phyloP scores from a whole-genome alignment of 129 eudicot species.

The Arctium minus region DNA sequence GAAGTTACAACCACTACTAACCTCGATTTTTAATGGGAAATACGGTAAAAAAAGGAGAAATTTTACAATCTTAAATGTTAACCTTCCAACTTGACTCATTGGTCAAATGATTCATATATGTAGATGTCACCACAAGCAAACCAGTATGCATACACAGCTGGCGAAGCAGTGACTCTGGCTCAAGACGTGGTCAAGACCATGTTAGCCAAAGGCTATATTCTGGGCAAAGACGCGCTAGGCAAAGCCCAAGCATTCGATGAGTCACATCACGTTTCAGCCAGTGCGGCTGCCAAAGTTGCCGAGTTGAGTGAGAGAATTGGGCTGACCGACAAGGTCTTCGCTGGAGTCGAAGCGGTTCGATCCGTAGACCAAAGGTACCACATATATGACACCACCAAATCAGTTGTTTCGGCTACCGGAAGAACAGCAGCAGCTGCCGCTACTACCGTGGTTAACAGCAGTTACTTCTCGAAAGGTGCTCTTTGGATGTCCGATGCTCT shows the following conservation, averaged over 20 bases:
- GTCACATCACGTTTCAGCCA: slow-evolving; percentile 85
- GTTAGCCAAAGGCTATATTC: slow-evolving; percentile 70
- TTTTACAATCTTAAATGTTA: not conserved
- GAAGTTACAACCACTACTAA: not conserved
- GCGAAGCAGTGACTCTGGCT: slow-evolving; percentile 82
- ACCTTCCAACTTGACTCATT: too few relatives aligned
- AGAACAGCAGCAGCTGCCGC: slow-evolving; percentile 85
- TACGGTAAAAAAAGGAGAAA: not conserved
- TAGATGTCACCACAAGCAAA: slow-evolving; percentile 29
- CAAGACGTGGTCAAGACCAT: slow-evolving; percentile 86
- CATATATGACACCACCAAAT: slow-evolving; percentile 55
- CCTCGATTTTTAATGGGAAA: not conserved
- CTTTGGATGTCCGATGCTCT: slow-evolving; percentile 80
- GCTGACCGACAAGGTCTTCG: slow-evolving; percentile 66
- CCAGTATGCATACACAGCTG: slow-evolving; percentile 60
- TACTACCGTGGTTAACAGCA: slow-evolving; percentile 76
- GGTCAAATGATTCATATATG: not conserved
- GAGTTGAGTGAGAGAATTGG: slow-evolving; percentile 82
- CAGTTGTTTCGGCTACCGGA: slow-evolving; percentile 70
- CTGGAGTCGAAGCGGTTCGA: slow-evolving; percentile 76
- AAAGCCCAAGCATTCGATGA: slow-evolving; percentile 93
- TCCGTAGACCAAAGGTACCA: slow-evolving; percentile 68
- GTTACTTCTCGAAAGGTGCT: slow-evolving; percentile 86
- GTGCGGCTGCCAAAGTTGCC: slow-evolving; percentile 87
- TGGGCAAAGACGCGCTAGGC: slow-evolving; percentile 64